Evolutionary conservation across 2,329 filamentous ascomycete genomes (phyloP).

Genomic region (Beauveria varroae): DNA sequence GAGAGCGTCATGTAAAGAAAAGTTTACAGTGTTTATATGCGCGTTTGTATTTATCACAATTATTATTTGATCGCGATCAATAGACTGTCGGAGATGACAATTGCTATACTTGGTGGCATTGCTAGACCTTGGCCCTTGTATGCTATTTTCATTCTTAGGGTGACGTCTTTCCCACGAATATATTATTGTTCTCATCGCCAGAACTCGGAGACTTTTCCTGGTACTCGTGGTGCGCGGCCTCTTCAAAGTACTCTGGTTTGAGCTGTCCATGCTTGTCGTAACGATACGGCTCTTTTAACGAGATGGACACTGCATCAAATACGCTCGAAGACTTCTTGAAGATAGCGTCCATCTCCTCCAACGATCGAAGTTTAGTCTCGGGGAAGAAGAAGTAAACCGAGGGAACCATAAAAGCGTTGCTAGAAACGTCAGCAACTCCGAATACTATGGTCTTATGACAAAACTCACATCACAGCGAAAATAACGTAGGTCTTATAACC

Average conservation of each 20-base stretch:
- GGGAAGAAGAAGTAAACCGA: conserved; percentile 10
- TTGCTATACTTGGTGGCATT: too few species aligned
- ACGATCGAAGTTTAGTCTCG: conserved; percentile 5
- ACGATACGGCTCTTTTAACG: not conserved
- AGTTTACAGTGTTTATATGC: not conserved
- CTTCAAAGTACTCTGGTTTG: conserved; percentile 2
- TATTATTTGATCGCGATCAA: too few species aligned
- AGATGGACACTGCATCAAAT: conserved; percentile 4
- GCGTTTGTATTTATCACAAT: not conserved
- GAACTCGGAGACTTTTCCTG: conserved; percentile 5
- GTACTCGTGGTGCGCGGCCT: not conserved
- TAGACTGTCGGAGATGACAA: too few species aligned
- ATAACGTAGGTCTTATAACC: conserved; percentile 8
- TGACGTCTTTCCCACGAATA: not conserved
- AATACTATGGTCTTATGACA: too few species aligned
- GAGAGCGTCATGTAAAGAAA: not conserved
- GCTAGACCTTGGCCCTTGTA: too few species aligned
- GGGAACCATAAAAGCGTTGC: conserved; percentile 7
- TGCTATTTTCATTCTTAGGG: not conserved
- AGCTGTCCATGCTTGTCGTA: conserved; percentile 1
- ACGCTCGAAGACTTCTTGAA: conserved; percentile 8
- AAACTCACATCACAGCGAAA: conserved; percentile 8
- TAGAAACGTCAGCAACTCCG: not conserved
- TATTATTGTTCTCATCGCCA: conserved; percentile 1
- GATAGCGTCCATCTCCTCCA: conserved; percentile 9